Evolutionary conservation across 257 asterid species (phyloP), one percentile per base, ranked within the genome.

Genomic region (Paulownia fortunei): DNA sequence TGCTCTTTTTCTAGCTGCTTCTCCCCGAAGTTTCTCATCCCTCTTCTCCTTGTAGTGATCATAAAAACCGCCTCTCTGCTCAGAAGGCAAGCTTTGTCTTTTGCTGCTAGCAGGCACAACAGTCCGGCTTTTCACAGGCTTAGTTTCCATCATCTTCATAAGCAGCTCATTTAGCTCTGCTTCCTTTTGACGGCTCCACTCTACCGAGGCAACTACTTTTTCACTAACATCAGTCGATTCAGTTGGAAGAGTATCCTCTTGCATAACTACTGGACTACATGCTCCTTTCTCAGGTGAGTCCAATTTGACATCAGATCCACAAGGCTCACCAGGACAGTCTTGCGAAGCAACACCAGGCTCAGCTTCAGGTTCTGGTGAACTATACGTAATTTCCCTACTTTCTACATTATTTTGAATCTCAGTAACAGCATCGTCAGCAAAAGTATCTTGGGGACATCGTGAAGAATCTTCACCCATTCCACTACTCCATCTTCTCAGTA

Each of bases 401-500:
- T 79, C 89, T 54, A 68, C 71, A 74, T 74, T 63, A 76, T 81
- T 56, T 64, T 75, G 82, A 82, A 55, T 73, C 76, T 77, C 82
- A 26, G 82, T 30, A 76, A 26, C 88, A 77, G 82, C 58, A 76
- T 82, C 83, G 52, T 86, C 92, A 63, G 83, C 23, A 32, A 24
- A 78, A 80, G 69, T 65, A 76, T 80, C 90, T 61, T 77, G 80
- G 49, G 85, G 79, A 67, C 71, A 66, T 49, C 42, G 83, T 15
- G 81, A 84, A 83, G 87, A 80, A 54, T 76, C 84, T 76, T 89
- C 95, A 51, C 96, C 86, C 69, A 85, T 82, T 58, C 97, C 97
- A 18, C 97, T 79, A 79, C 98, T 96, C 99, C 99, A 96, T 87
- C 99, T 90, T 85, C 99, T 90, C 82, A 96, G 81, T 18, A 96